Conservation (phyloP, 306 rosid genomes). For the Dalbergia oliveri region DNA sequence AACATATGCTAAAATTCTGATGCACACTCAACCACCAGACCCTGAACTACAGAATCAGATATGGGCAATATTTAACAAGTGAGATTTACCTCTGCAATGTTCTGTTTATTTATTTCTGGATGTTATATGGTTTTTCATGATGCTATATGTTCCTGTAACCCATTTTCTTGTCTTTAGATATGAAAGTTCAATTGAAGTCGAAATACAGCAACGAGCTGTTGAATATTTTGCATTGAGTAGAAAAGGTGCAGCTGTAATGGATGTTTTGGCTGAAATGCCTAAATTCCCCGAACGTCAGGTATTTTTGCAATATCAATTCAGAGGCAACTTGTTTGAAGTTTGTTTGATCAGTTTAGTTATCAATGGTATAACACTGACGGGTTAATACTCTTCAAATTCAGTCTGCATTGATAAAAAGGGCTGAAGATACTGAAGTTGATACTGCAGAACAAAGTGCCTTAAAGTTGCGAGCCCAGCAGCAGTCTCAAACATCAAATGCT, state of each 20-base stretch:
- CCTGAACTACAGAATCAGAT: conserved; percentile 95
- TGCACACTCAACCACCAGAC: conserved; percentile 98
- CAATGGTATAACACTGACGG: conserved; percentile 20
- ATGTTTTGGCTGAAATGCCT: conserved; percentile 98
- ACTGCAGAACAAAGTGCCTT: conserved; percentile 97
- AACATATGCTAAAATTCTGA: conserved; percentile 95
- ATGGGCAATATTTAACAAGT: conserved; percentile 95
- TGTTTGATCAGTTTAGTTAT: conserved; percentile 42
- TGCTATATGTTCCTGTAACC: conserved; percentile 48
- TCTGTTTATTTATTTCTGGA: conserved; percentile 24
- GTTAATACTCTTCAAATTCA: conserved; percentile 52
- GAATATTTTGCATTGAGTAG: conserved; percentile 93
- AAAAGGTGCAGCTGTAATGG: conserved; percentile 87
- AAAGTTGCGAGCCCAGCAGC: conserved; percentile 88
- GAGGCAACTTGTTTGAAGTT: conserved; percentile 37
- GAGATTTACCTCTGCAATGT: conserved; percentile 54
- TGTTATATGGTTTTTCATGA: conserved; percentile 27
- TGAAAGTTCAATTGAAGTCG: conserved; percentile 98
- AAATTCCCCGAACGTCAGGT: conserved; percentile 99
- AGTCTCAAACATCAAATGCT: conserved; percentile 78
- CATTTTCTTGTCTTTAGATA: conserved; percentile 64
- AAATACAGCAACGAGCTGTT: conserved; percentile 98
- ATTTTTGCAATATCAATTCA: conserved; percentile 44
- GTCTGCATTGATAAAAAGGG: conserved; percentile 95
- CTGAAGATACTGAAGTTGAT: conserved; percentile 93